Base-by-base conservation (phyloP, 345 rosid species). In the Brassica juncea region DNA sequence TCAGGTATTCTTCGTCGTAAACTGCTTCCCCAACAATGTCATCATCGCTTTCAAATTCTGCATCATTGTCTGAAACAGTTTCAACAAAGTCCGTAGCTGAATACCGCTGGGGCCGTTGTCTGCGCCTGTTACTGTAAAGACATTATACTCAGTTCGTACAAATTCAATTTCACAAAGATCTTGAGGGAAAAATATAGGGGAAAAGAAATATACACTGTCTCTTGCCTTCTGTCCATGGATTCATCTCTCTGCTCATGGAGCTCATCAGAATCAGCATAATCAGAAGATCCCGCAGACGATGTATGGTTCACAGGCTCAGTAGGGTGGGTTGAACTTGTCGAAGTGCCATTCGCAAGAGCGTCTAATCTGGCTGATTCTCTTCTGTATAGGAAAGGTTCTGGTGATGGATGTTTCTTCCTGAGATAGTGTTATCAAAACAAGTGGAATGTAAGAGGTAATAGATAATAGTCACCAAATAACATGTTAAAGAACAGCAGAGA, bases 21-120 rank as follows among this genome's bases (percentile, higher is more conserved):
- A 92, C 85, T 5, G 90, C 99, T 85, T 94, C 99, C 68, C 99
- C 99, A 84, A 84, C 93, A 81, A 92, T 93, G 67, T 92, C 98
- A 85, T 93, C 99, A 69, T 91, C 99, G 78, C 92, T 92, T 77
- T 87, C 90, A 75, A 84, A 87, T 69, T 88, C 92, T 25, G 85
- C 91, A 5, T 92, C 98, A 61, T 87, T 85, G 66, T 91, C 98
- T 72, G 97, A 94, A 72, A 90, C 82, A 61, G 90, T 91, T 84
- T 91, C 97, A 79, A 90, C 89, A 28, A 76, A 92, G n/a, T 90
- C 96, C 75, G 70, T 86, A 1, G 82, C 89, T 0, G 97, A 90
- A 85, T 92, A 94, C 62, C 95, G 75, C 72, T 91, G 93, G 49
- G 97, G 88, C 83, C 97, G 90, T 85, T 88, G 91, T 76, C 99